Evolutionary conservation across 1,284 basidiomycete species (phyloP), one percentile per base, ranked within the genome.

Genomic region (Pascua sp.): DNA sequence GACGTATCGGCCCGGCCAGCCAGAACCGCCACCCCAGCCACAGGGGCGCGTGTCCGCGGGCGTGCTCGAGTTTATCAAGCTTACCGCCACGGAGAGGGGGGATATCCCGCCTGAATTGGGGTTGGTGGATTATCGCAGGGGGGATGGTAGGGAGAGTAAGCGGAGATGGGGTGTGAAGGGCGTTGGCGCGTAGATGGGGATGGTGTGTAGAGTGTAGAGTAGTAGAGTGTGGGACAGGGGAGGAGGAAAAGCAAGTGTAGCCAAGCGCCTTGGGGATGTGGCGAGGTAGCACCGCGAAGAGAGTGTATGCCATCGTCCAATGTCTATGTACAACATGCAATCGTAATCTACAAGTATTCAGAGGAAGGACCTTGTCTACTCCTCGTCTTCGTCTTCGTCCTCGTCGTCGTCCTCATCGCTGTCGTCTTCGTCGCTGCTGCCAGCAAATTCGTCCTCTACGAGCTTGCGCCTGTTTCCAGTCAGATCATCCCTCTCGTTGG

Each of bases 51-150:
- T 75, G 49, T 69, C 72, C 1, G 60, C 68, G 2, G 65, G 66
- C 7, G 61, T 70, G 49, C 63, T 76, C 42, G 69, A 73, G 50
- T 76, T 76, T 51, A 72, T 76, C 57, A 76, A 76, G 54, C 55
- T 69, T 13, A 76, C 70, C 16, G 70, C 71, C 2, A 67, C 67
- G 5, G 69, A 73, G 52, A 53, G 71, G 10, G 72, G 69, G 2
- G 71, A 73, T 59, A 71, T 76, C 37, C 70, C 72, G 13, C 70
- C 74, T 4, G 74, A 76, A 49, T 56, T 76, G 36, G 74, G 74
- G 1, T 55, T 76, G 42, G 74, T 76, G 17, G 61, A 76, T 60
- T 76, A 73, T 56, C 53, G 68, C 5, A 49, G 61, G 9, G 59
- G 17, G 16, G 56, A 59, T 43, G 51, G 51, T 32, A 39, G 57